Conservation (phyloP, 2,329 filamentous ascomycete species). For the Bipolaris zeicola region DNA sequence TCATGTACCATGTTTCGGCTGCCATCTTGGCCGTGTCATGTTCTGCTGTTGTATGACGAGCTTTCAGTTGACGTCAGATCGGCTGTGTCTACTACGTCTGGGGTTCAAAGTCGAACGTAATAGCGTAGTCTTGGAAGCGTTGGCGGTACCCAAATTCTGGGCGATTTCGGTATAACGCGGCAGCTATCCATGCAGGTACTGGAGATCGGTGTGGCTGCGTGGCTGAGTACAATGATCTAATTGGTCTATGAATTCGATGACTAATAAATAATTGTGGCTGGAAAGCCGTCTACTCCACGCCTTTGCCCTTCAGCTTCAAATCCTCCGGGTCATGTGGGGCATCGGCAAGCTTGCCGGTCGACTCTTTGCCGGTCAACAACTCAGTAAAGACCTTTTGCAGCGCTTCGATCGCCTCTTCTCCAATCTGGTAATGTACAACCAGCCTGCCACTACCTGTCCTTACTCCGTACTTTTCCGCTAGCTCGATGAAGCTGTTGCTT, state of each 20-base stretch:
- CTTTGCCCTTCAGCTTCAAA: constrained; percentile 40
- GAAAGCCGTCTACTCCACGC: constrained; percentile 29
- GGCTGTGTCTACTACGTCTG: neutral
- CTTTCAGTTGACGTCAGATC: constrained; percentile 5
- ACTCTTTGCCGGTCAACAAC: constrained; percentile 27
- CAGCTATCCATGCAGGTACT: constrained; percentile 16
- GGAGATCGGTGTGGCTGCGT: constrained; percentile 7
- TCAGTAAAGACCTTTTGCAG: constrained; percentile 45
- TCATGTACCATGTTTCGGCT: constrained; percentile 14
- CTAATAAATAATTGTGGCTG: constrained; percentile 4
- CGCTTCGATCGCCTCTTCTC: constrained; percentile 62
- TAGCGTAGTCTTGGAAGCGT: constrained; percentile 23
- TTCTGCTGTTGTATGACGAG: constrained; percentile 25
- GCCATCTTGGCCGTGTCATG: constrained; percentile 21
- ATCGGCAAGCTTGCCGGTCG: constrained; percentile 25
- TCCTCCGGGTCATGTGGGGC: constrained; percentile 29
- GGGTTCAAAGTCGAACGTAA: constrained; percentile 23
- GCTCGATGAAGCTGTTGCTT: constrained; percentile 58
- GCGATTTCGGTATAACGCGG: constrained; percentile 8
- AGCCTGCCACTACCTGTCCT: constrained; percentile 63
- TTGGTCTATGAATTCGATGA: neutral
- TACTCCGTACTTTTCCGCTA: constrained; percentile 64
- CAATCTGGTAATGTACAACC: constrained; percentile 76
- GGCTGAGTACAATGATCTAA: constrained; percentile 3
- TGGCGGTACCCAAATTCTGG: constrained; percentile 19